Evolutionary conservation across 306 rosid genomes (phyloP).

Genomic region (Malus asiatica): DNA sequence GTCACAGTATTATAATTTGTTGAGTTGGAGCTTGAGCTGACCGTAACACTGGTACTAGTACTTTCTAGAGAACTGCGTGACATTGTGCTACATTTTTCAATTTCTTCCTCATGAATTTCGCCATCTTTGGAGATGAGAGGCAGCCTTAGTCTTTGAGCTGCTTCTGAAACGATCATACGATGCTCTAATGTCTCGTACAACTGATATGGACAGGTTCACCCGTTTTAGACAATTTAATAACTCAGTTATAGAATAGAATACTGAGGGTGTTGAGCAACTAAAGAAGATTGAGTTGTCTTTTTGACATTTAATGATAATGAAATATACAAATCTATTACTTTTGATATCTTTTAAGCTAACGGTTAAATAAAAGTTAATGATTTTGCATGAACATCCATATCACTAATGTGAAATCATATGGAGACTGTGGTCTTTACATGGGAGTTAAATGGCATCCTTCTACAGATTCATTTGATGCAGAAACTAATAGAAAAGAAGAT

Average conservation of each 20-base stretch:
- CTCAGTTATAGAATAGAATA: background rate
- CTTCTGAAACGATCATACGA: constrained; percentile 86
- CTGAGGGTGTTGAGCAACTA: background rate
- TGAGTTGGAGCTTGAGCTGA: constrained; percentile 62
- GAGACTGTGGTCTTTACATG: background rate
- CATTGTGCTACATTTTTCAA: constrained; percentile 67
- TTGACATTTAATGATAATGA: background rate
- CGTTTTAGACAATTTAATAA: background rate
- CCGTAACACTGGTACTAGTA: constrained; percentile 37
- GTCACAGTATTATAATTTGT: constrained; percentile 53
- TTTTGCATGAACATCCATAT: background rate
- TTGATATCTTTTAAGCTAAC: background rate
- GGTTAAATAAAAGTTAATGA: too few relatives aligned
- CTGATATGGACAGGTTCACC: constrained; percentile 29
- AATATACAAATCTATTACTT: background rate
- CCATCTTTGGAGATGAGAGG: constrained; percentile 96
- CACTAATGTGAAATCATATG: background rate
- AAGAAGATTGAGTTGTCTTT: background rate
- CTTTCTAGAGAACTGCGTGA: constrained; percentile 81
- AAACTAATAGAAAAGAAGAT: background rate
- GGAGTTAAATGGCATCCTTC: background rate
- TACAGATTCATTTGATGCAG: background rate
- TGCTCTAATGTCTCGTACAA: constrained; percentile 86
- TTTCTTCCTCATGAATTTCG: constrained; percentile 81
- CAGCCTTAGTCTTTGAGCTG: constrained; percentile 88